Conservation (phyloP, 805 yeast genomes). For the Pichia ethanolica region DNA sequence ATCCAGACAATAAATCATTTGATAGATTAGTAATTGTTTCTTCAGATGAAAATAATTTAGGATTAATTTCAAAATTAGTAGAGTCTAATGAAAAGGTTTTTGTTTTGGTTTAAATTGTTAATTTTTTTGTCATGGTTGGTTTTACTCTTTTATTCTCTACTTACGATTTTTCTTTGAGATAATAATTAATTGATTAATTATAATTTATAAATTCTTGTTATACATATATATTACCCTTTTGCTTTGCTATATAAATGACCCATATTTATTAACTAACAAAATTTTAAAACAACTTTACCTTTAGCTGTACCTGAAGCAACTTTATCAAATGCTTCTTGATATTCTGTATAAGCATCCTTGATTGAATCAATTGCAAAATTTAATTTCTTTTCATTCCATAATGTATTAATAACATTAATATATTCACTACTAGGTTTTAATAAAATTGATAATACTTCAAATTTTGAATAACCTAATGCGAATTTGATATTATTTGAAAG, state of each 20-base stretch:
- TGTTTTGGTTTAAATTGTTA: background rate
- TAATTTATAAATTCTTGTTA: too few species aligned
- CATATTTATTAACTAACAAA: background rate
- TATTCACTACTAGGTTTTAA: slow-evolving; percentile 9
- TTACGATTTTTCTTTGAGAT: too few species aligned
- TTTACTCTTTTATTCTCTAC: background rate
- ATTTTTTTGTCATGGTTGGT: background rate
- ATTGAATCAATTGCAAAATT: slow-evolving; percentile 48
- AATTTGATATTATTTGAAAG: slow-evolving; percentile 8
- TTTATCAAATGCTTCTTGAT: slow-evolving; percentile 41
- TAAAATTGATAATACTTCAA: background rate
- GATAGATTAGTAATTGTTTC: slow-evolving; percentile 21
- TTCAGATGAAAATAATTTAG: slow-evolving; percentile 2
- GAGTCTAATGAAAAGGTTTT: slow-evolving; percentile 19
- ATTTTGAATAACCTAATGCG: background rate
- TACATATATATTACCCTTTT: too few species aligned
- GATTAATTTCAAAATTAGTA: slow-evolving; percentile 15
- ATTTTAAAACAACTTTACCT: slow-evolving; percentile 54
- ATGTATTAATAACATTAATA: slow-evolving; percentile 31
- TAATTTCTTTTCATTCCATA: slow-evolving; percentile 39
- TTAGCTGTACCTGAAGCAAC: slow-evolving; percentile 42
- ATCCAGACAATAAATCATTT: slow-evolving; percentile 3
- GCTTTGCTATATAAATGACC: too few species aligned
- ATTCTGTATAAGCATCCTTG: slow-evolving; percentile 40
- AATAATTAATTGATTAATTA: too few species aligned